phyloP scores from a whole-genome alignment of 768 basidiomycete genomes.

The Xerocomellus chrysenteron region DNA sequence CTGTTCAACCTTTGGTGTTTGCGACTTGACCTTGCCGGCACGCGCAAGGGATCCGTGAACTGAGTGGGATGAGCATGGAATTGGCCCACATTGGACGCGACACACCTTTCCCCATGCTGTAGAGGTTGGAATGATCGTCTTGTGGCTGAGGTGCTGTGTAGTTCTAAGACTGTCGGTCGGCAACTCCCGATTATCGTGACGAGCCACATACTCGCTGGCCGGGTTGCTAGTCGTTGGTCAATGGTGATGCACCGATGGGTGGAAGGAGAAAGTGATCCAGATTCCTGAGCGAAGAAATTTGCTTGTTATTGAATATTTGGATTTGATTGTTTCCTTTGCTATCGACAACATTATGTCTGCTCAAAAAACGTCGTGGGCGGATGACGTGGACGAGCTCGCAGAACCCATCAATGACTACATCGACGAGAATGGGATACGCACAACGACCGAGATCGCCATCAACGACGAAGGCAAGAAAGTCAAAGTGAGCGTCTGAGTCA shows the following conservation, averaged over 20 bases:
- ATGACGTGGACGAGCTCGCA: conserved; percentile 82
- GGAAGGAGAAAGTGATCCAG: too few relatives aligned
- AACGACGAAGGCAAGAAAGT: conserved; percentile 96
- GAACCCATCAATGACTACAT: conserved; percentile 58
- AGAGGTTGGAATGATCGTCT: conserved; percentile 42
- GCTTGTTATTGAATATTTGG: conserved; percentile 19
- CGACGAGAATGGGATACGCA: conserved; percentile 85
- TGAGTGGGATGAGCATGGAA: conserved; percentile 25
- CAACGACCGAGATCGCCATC: conserved; percentile 75
- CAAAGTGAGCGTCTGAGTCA: conserved; percentile 54
- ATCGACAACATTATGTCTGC: conserved; percentile 16
- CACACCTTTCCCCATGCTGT: conserved; percentile 72
- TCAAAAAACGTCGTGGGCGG: conserved; percentile 81
- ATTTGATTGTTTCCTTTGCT: conserved; percentile 11
- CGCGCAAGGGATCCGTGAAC: conserved; percentile 99
- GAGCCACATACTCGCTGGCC: too few relatives aligned
- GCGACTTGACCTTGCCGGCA: conserved; percentile 98
- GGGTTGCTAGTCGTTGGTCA: too few relatives aligned
- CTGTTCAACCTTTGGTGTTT: conserved; percentile 95
- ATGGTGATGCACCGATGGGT: not conserved
- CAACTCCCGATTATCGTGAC: conserved; percentile 3
- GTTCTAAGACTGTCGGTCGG: conserved; percentile 36
- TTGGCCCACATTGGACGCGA: not conserved
- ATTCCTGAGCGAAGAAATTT: not conserved
- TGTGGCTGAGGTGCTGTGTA: conserved; percentile 38